Base-by-base conservation (phyloP, 352 stramenopile species). In the Phytophthora podocarpi region DNA sequence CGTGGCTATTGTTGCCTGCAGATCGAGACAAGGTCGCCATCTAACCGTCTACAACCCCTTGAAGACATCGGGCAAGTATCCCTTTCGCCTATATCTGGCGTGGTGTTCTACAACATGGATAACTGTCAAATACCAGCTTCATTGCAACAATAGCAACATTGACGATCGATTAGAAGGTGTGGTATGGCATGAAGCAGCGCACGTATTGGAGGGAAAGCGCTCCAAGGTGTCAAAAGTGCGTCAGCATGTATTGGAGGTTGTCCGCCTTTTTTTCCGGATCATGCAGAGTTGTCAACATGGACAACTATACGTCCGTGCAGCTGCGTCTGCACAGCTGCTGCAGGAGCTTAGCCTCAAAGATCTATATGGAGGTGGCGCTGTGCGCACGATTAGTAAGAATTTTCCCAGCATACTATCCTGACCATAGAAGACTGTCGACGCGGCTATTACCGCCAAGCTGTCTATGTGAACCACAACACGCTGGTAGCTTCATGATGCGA, bases 271-370 rank as follows among this genome's bases (percentile, higher is more conserved):
- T 18, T 48, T 65, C n/a, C 35, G 20, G 32, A 12, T 47, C 48
- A 2, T 36, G 41, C 9, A 47, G 68, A 3, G 50, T 77, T 23
- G 36, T 77, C 23, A 73, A 73, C 36, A 56, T 23, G 3, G 68
- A 73, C 50, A 73, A 59, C 52, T 77, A 77, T 47, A 73, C 59
- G 1, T 73, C 58, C 2, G 54, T 70, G 28, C n/a, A n/a, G n/a
- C n/a, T n/a, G n/a, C n/a, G n/a, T n/a, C n/a, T n/a, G n/a, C n/a
- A n/a, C 42, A 67, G 21, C 50, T 77, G 16, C 43, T 73, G 4
- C 31, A 36, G n/a, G 31, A 8, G 3, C 31, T 36, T 36, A 8
- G 31, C 3, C 10, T 36, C 12, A 36, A 36, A 12, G 31, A 2
- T n/a, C n/a, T n/a, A n/a, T n/a, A n/a, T n/a, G n/a, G n/a, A n/a